phyloP scores from a whole-genome alignment of 2,329 filamentous ascomycete species.

The Botrytis fabae region DNA sequence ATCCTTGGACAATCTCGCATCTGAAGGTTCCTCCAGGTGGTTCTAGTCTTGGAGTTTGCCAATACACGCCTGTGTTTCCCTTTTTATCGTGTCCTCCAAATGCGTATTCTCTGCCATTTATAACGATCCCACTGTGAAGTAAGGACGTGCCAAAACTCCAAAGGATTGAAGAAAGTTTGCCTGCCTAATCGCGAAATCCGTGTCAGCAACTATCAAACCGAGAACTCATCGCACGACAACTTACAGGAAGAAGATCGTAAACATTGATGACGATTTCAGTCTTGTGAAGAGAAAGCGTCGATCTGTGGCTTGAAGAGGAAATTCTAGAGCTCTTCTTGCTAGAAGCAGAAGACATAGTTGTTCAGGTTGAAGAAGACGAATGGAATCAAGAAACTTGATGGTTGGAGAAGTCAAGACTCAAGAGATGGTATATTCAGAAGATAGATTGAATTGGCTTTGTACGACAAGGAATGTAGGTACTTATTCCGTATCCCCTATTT shows the following conservation, averaged over 20 bases:
- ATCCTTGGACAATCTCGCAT: constrained; percentile 74
- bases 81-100: constrained; percentile 77
- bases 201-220: not conserved
- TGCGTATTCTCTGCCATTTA: constrained; percentile 78
- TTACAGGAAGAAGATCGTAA: constrained; percentile 73
- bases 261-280: constrained; percentile 75
- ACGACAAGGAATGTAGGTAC: not conserved
- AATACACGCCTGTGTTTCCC: constrained; percentile 77
- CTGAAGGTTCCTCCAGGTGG: constrained; percentile 78
- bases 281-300: constrained; percentile 67
- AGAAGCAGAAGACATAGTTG: constrained; percentile 32
- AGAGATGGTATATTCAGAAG: not conserved
- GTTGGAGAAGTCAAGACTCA: not conserved
- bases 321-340: constrained; percentile 36
- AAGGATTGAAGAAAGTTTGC: constrained; percentile 70
- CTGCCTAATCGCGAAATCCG: constrained; percentile 53
- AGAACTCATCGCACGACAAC: constrained; percentile 23
- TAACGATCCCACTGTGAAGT: constrained; percentile 80
- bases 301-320: constrained; percentile 52
- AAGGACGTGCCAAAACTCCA: constrained; percentile 78
- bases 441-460: not conserved
- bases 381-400: not conserved
- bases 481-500: not conserved
- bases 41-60: constrained; percentile 69
- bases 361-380: not conserved